A percentile compares a stretch with the other conserved stretches of the same genome.
Conservation (phyloP, 768 basidiomycete species). For the Hericium rajendrae region DNA sequence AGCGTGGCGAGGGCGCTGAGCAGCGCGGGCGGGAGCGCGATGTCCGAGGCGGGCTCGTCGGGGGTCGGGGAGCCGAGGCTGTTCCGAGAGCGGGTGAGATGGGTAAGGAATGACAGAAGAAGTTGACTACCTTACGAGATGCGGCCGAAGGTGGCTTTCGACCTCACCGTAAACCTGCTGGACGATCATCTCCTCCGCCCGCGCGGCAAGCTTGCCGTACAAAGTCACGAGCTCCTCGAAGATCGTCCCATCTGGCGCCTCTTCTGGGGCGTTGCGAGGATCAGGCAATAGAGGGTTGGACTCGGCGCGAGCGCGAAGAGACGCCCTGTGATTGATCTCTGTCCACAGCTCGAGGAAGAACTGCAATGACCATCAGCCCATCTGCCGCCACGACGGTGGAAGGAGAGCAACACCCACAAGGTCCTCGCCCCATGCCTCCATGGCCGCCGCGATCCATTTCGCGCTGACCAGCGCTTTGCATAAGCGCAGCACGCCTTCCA, state of each 20-base stretch:
- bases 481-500: constrained; percentile 73
- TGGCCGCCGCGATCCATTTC: constrained; percentile 54
- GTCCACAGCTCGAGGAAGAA: constrained; percentile 89
- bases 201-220: constrained; percentile 48
- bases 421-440: constrained; percentile 86
- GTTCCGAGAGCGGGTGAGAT: constrained; percentile 22
- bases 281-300: constrained; percentile 42
- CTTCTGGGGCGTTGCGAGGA: constrained; percentile 23
- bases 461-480: constrained; percentile 83
- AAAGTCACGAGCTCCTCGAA: constrained; percentile 68
- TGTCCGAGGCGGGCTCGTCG: constrained; percentile 22
- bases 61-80: neutral
- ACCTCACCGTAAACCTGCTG: constrained; percentile 79
- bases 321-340: constrained; percentile 56
- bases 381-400: constrained; percentile 83
- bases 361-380: constrained; percentile 34
- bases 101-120: constrained; percentile 5
- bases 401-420: constrained; percentile 54
- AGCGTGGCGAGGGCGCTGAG: constrained; percentile 69
- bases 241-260: constrained; percentile 51
- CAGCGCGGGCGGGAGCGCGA: constrained; percentile 59
- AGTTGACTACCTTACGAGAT: constrained; percentile 40
- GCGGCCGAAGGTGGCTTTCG: constrained; percentile 60
- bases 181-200: constrained; percentile 86
- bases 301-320: constrained; percentile 46